Base-by-base conservation (phyloP, 345 rosid species). In the Bruguiera sexangula region DNA sequence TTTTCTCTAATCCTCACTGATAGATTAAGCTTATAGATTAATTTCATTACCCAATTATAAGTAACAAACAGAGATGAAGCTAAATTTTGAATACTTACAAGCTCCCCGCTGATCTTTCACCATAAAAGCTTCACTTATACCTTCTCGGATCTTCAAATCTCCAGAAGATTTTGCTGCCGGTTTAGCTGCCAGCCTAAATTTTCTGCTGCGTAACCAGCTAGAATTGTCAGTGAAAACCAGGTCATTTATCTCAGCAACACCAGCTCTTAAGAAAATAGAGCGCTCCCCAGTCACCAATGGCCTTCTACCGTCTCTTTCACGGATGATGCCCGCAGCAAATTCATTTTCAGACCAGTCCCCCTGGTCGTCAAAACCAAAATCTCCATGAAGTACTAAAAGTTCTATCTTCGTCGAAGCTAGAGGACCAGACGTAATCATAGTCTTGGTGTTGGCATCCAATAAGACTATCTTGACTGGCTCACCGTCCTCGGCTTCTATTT, bases 81-180 rank as follows among this genome's bases (percentile, higher is more conserved):
- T 36, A 27, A 48, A 53, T 27, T 20, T n/a, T 48, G 39, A 53
- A 72, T 10, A 79, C 91, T 83, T 83, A 95, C 99, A 26, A 72
- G 86, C 96, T 64, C 99, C 99, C 0, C 97, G 85, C 43, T 88
- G 94, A 74, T 95, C 99, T 82, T 84, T 88, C 63, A 91, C 96
- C 1, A 71, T 57, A 26, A 95, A 90, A 5, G 90, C 83, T 71
- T 80, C 79, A 24, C 96, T 95, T 64, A 70, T 78, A 13, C 87
- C 97, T 73, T 88, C 97, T 58, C 78, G 72, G n/a, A 89, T 58
- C 69, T 73, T 69, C 21, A 78, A 78, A 63, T 76, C 92, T 55
- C 72, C 77, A 7, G 76, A 51, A 58, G 18, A 27, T 29, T 58
- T 87, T 51, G 74, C 83, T 54, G 75, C 32, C 16, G 78, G 54